Evolutionary conservation across 2,329 filamentous ascomycete genomes (phyloP).

Genomic region (Emmonsiellopsis sp.): DNA sequence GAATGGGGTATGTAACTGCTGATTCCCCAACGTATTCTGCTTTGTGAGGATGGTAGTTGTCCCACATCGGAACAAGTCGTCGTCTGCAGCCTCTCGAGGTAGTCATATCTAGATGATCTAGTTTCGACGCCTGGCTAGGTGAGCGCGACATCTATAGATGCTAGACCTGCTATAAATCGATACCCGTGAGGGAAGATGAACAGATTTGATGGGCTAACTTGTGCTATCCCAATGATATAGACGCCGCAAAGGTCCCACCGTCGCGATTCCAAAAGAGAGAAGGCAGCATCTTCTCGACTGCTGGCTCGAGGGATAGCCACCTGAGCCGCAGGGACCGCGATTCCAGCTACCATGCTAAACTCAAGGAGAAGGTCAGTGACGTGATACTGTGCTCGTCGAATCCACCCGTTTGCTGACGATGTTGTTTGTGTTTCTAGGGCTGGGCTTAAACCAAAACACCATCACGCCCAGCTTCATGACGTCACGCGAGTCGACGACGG

Average conservation of each 20-base stretch:
- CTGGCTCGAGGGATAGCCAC: slow-evolving; percentile 55
- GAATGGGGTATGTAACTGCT: slow-evolving; percentile 20
- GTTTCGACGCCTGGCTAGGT: not conserved
- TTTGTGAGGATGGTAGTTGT: not conserved
- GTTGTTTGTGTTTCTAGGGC: not conserved
- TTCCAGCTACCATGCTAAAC: slow-evolving; percentile 49
- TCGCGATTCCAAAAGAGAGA: slow-evolving; percentile 61
- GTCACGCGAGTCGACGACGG: not conserved
- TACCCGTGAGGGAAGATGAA: too few relatives aligned
- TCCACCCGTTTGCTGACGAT: not conserved
- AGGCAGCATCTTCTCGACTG: slow-evolving; percentile 59
- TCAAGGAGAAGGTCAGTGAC: slow-evolving; percentile 30
- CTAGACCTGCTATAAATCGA: too few relatives aligned
- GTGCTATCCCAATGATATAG: slow-evolving; percentile 17
- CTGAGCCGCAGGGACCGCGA: slow-evolving; percentile 50
- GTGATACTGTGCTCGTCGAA: not conserved
- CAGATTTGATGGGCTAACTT: not conserved
- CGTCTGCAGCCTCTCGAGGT: not conserved
- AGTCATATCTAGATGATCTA: not conserved
- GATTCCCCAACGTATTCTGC: not conserved
- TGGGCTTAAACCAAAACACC: not conserved
- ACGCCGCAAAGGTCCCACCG: slow-evolving; percentile 58
- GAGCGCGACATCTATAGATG: not conserved
- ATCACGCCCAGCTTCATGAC: not conserved
- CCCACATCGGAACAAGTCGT: too few relatives aligned